A percentile compares a stretch with the other conserved stretches of the same genome.
Evolutionary conservation across 129 eudicot species (phyloP).

Genomic region (Ambrosia artemisiifolia): DNA sequence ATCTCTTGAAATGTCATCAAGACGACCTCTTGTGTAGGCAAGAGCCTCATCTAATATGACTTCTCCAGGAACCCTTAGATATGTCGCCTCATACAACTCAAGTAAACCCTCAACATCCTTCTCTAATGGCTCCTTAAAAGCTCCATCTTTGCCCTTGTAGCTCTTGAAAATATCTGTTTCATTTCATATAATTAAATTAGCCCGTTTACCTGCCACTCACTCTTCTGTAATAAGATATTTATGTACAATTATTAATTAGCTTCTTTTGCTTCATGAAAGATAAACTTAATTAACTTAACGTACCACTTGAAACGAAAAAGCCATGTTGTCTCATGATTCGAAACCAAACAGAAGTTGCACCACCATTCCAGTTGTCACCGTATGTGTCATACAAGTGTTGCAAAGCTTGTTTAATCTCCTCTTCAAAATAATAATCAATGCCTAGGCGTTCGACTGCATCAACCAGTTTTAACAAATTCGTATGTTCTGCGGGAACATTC

Average conservation of each 20-base stretch:
- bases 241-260: no score
- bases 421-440: neutral
- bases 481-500: neutral
- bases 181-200: neutral
- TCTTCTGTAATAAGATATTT: no score
- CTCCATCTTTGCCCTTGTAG: conserved; percentile 20
- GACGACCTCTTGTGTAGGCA: conserved; percentile 3
- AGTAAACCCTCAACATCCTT: conserved; percentile 30
- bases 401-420: neutral
- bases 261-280: neutral
- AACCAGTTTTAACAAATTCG: neutral
- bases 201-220: no score
- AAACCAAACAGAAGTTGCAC: neutral
- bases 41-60: conserved; percentile 32
- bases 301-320: conserved; percentile 1
- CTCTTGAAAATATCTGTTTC: conserved; percentile 20
- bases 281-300: neutral
- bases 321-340: conserved; percentile 4
- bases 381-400: neutral
- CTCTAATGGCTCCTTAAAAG: conserved; percentile 2
- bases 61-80: conserved; percentile 25
- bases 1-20: neutral
- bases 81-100: neutral
- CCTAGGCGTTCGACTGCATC: neutral
- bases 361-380: neutral